These are phyloP conservation scores for Phanerochaete carnosa DNA, from an alignment of 768 basidiomycete genomes.

Conservation along the genomic window DNA sequence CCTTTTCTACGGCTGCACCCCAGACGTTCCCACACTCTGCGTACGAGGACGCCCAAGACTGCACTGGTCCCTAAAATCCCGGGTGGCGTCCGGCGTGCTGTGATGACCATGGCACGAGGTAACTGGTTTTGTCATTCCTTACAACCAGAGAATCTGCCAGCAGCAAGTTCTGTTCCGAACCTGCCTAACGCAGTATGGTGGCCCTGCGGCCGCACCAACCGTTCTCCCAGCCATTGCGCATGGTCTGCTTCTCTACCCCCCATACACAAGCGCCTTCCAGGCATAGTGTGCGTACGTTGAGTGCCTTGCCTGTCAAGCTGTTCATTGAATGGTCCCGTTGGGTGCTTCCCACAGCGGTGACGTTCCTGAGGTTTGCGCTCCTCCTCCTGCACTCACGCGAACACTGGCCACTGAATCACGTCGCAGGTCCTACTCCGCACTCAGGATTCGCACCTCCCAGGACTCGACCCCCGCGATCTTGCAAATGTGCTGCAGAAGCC, in stretches of 20 bases:
- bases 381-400: not conserved
- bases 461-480: not conserved
- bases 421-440: not conserved
- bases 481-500: not conserved
- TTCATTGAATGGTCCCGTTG: not conserved
- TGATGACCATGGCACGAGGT: conserved; percentile 6
- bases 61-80: conserved; percentile 2
- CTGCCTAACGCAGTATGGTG: not conserved
- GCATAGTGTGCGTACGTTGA: not conserved
- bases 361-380: not conserved
- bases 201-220: not conserved
- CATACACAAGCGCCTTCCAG: not conserved
- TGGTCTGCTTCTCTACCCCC: not conserved
- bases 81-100: conserved; percentile 7
- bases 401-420: not conserved
- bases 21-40: not conserved
- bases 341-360: not conserved
- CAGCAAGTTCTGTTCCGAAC: not conserved
- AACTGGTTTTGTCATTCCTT: conserved; percentile 1
- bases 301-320: not conserved
- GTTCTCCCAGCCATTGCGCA: not conserved
- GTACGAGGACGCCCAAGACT: not conserved
- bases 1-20: not conserved
- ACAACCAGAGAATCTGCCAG: not conserved
- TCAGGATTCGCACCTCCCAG: not conserved